Conservation (phyloP, 441 rosid genomes). For the Flueggea neowawraea region DNA sequence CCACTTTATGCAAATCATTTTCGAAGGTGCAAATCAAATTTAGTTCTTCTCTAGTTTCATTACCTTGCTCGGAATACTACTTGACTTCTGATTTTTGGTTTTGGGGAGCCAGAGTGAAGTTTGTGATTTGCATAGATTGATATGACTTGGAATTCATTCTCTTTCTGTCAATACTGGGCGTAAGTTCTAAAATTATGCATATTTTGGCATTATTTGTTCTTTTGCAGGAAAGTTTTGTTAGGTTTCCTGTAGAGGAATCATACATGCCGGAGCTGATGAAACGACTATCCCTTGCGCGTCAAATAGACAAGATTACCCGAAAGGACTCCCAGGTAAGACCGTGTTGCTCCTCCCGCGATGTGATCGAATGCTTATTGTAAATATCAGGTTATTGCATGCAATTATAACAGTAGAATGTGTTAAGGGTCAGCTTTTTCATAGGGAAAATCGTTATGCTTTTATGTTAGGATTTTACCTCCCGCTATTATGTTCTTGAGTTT, state of each 20-base stretch:
- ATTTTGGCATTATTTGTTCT: conserved; percentile 13
- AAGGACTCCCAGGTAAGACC: conserved; percentile 77
- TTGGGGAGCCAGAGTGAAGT: conserved; percentile 1
- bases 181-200: neutral
- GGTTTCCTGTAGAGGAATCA: conserved; percentile 86
- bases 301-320: conserved; percentile 73
- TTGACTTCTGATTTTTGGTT: conserved; percentile 4
- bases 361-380: too few species aligned
- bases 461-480: too few species aligned
- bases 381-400: too few species aligned
- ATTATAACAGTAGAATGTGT: too few species aligned
- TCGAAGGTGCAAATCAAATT: conserved; percentile 52
- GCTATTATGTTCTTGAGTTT: too few species aligned
- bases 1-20: conserved; percentile 86
- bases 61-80: neutral
- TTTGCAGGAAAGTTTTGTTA: conserved; percentile 70
- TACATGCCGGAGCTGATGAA: conserved; percentile 89
- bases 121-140: conserved; percentile 5
- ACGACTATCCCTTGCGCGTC: conserved; percentile 88
- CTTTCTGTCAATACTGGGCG: neutral
- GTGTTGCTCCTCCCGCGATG: too few species aligned
- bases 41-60: neutral
- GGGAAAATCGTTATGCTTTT: too few species aligned
- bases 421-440: too few species aligned
- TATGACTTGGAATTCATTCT: neutral